Base-by-base conservation (phyloP, 1,139 yeast species). In the Nakaseomyces uthaithaninus region DNA sequence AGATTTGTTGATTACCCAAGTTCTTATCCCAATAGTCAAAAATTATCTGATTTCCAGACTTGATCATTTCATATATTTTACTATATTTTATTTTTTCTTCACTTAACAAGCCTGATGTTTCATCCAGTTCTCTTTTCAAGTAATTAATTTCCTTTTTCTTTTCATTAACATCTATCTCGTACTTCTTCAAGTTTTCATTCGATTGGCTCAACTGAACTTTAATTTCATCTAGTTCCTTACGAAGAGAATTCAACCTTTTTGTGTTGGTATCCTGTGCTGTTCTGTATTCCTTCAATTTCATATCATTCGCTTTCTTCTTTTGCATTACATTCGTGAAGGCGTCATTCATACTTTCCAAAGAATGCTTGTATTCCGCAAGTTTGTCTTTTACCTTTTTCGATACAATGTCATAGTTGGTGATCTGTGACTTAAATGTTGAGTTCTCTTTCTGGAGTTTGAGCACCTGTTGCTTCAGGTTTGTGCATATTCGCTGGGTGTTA, bases 401-500 rank as follows among this genome's bases (percentile, higher is more conserved):
- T 27, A 54, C 59, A 17, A 22, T 36, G 37, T 51, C 47, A 36
- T 50, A 52, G 3, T 30, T 34, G 16, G 40, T 42, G 14, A 56
- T 33, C 18, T 50, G 48, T 11, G 44, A 24, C 22, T 49, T 50
- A 23, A 59, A 46, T 28, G 47, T 49, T 8, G 41, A 27, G 27
- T 56, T 59, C 33, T 52, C 57, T n/a, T 46, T 36, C 20, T 53
- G 52, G 30, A 46, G 45, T 27, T 44, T 45, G 23, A 50, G 53
- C 14, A 59, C 36, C 31, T 57, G 62, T 27, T 48, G 47, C 38
- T 57, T 57, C 23, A 59, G 43, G 40, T 40, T 55, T 4, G 60
- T 45, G 42, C 61, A 58, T 15, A 57, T 57, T 33, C 49, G 47
- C 38, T 59, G 63, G 1, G 62, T 59, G 40, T 57, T 57, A 2